Evolutionary conservation across 805 yeast species (phyloP).

Genomic region (Groenewaldozyma salmanticensis): DNA sequence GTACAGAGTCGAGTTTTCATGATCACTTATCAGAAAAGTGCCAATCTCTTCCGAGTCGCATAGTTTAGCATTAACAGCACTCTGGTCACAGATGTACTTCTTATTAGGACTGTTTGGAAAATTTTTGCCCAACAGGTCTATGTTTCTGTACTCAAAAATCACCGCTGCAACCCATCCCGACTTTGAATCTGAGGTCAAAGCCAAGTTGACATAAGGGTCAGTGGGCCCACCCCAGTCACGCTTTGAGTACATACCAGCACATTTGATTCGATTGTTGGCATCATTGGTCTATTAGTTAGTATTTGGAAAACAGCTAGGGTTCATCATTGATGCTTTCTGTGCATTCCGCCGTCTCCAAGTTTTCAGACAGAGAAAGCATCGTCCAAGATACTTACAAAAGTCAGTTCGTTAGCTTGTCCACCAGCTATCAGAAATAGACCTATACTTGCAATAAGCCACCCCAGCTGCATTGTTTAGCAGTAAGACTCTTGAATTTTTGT

Average conservation of each 20-base stretch:
- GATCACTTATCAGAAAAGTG: slow-evolving; percentile 46
- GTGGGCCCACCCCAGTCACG: slow-evolving; percentile 76
- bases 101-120: slow-evolving; percentile 24
- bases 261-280: slow-evolving; percentile 49
- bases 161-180: slow-evolving; percentile 51
- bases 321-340: slow-evolving; percentile 12
- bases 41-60: slow-evolving; percentile 52
- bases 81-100: slow-evolving; percentile 67
- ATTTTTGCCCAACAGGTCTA: slow-evolving; percentile 51
- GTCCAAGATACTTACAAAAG: neutral
- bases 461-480: too few species aligned
- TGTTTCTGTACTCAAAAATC: slow-evolving; percentile 77
- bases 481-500: too few species aligned
- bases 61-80: slow-evolving; percentile 43
- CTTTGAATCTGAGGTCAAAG: slow-evolving; percentile 12
- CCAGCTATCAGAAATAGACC: too few species aligned
- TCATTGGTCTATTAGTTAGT: slow-evolving; percentile 30
- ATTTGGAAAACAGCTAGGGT: neutral
- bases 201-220: slow-evolving; percentile 49
- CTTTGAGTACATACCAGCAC: slow-evolving; percentile 85
- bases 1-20: slow-evolving; percentile 34
- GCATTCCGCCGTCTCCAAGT: neutral
- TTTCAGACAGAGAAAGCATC: neutral
- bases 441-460: too few species aligned
- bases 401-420: neutral